Percentiles rank a stretch among this genome's conserved stretches.
phyloP scores from a whole-genome alignment of 345 rosid genomes.

The Heritiera littoralis region DNA sequence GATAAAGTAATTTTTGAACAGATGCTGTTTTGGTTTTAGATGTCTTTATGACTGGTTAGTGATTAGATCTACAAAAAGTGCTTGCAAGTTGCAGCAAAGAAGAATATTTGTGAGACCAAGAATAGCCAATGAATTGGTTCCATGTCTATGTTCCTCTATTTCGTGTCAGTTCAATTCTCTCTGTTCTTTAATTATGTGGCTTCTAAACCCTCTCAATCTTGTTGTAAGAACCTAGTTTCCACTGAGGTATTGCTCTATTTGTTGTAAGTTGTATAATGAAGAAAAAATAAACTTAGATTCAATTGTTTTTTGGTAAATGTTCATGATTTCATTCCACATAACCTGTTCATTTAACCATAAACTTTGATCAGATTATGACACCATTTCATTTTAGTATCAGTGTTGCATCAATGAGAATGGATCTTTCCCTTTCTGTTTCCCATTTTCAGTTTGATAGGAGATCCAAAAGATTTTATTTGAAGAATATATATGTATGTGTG shows the following conservation, averaged over 20 bases:
- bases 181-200: background rate
- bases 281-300: background rate
- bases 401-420: background rate
- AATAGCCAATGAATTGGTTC: slow-evolving; percentile 13
- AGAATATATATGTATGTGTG: no score
- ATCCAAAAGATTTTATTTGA: no score
- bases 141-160: background rate
- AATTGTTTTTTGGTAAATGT: background rate
- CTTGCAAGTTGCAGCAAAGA: background rate
- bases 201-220: background rate
- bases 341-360: no score
- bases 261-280: background rate
- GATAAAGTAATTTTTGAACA: slow-evolving; percentile 27
- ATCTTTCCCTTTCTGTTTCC: background rate
- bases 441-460: background rate
- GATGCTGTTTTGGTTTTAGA: slow-evolving; percentile 23
- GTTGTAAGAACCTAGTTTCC: background rate
- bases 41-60: slow-evolving; percentile 2
- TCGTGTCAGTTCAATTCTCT: background rate
- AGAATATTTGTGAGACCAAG: background rate
- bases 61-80: slow-evolving; percentile 2
- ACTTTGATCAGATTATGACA: no score
- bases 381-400: background rate
- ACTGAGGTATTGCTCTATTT: background rate
- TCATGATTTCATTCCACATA: background rate